These are phyloP conservation scores for Rhexocercosporidium sp. DNA, from an alignment of 2,329 filamentous ascomycete species.

Conservation along the genomic window DNA sequence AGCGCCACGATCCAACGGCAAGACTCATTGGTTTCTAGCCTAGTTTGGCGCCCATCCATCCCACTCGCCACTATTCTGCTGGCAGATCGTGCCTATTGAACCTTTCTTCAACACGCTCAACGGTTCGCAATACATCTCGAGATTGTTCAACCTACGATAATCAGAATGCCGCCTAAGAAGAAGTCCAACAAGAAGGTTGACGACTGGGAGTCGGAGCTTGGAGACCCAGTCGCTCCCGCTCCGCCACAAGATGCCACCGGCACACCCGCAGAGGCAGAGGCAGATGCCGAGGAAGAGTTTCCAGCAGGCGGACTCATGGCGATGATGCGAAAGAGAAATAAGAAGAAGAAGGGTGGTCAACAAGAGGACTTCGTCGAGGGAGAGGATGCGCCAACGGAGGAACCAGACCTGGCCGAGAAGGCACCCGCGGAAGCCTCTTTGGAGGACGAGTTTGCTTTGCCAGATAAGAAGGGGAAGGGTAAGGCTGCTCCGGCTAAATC, in stretches of 20 bases:
- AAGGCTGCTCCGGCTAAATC: conserved; percentile 58
- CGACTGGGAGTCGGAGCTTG: conserved; percentile 94
- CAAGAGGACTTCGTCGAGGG: conserved; percentile 79
- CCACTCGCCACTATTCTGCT: conserved; percentile 10
- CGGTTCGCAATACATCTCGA: background rate
- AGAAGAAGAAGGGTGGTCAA: conserved; percentile 66
- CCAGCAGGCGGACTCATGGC: conserved; percentile 71
- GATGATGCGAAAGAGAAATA: conserved; percentile 81
- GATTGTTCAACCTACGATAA: background rate
- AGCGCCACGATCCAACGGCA: background rate
- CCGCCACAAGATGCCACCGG: conserved; percentile 58
- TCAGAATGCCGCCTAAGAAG: conserved; percentile 87
- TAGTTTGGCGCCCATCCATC: background rate
- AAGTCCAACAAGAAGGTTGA: conserved; percentile 88
- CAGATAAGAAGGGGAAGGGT: conserved; percentile 73
- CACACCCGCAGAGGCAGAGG: conserved; percentile 50
- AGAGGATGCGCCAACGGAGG: conserved; percentile 58
- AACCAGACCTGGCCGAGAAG: conserved; percentile 62
- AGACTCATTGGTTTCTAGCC: no score
- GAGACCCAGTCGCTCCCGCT: conserved; percentile 65
- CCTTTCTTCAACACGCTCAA: background rate
- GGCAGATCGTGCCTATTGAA: background rate
- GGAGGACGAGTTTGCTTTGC: conserved; percentile 85
- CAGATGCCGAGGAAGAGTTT: conserved; percentile 56
- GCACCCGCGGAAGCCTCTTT: conserved; percentile 80